These are phyloP conservation scores for Anisodus tanguticus DNA, from an alignment of 257 asterid species.

Conservation along the genomic window DNA sequence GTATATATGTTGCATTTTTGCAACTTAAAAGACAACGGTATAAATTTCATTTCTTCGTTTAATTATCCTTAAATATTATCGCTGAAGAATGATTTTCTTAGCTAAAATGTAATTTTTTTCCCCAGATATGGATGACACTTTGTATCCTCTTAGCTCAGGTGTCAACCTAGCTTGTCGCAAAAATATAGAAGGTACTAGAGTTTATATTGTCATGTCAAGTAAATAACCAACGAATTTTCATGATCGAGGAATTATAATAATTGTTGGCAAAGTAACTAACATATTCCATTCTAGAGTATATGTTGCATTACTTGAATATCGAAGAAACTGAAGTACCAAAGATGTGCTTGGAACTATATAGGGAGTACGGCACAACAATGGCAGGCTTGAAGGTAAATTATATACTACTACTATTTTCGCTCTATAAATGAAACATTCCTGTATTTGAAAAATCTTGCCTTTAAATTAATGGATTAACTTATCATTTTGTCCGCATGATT, in stretches of 20 bases:
- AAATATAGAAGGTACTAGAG: constrained; percentile 66
- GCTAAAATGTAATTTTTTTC: not conserved
- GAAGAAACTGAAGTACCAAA: constrained; percentile 72
- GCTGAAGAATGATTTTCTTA: not conserved
- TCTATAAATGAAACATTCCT: not conserved
- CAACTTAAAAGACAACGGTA: not conserved
- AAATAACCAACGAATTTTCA: not conserved
- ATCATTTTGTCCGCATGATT: not conserved
- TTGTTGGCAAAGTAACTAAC: not conserved
- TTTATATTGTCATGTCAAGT: not conserved
- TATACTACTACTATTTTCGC: not conserved
- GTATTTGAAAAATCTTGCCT: not conserved
- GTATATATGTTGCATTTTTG: not conserved
- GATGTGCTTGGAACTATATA: constrained; percentile 81
- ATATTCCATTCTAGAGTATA: constrained; percentile 54
- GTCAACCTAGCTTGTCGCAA: constrained; percentile 77
- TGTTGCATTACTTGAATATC: constrained; percentile 66
- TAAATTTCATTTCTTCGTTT: not conserved
- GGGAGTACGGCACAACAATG: constrained; percentile 90
- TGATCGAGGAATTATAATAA: not conserved
- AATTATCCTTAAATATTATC: not conserved
- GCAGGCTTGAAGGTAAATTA: constrained; percentile 83
- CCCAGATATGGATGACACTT: constrained; percentile 88
- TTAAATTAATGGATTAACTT: not conserved
- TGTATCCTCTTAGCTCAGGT: constrained; percentile 86